Percentiles rank a stretch among this genome's conserved stretches.
Evolutionary conservation across 2,329 filamentous ascomycete genomes (phyloP).

Genomic region (Seiridium unicorne): DNA sequence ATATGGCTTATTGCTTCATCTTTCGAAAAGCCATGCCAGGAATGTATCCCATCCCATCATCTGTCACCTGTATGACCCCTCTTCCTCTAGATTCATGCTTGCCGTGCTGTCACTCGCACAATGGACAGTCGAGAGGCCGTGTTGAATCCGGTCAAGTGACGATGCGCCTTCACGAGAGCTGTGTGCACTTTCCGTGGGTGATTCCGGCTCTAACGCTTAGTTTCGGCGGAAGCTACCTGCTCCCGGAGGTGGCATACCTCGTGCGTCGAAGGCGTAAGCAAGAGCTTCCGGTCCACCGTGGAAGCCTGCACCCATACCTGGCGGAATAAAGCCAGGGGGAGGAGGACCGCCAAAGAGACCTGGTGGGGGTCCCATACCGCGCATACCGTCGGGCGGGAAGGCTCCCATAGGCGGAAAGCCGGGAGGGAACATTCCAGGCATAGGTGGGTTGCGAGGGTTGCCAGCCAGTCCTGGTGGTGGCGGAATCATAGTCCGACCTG

Average conservation of each 20-base stretch:
- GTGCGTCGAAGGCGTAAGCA: slow-evolving; percentile 53
- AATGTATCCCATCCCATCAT: too few relatives aligned
- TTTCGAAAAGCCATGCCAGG: too few relatives aligned
- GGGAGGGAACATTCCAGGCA: slow-evolving; percentile 61
- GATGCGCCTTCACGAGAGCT: neutral
- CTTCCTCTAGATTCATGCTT: too few relatives aligned
- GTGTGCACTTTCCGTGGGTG: neutral
- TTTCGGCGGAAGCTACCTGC: slow-evolving; percentile 35
- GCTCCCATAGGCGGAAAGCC: slow-evolving; percentile 51
- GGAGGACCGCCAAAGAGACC: slow-evolving; percentile 45
- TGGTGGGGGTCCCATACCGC: slow-evolving; percentile 52
- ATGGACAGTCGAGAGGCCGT: too few relatives aligned
- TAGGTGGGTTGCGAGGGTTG: slow-evolving; percentile 43
- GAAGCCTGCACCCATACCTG: slow-evolving; percentile 54
- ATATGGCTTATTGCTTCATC: neutral
- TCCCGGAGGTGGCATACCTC: slow-evolving; percentile 52
- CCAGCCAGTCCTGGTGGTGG: slow-evolving; percentile 59
- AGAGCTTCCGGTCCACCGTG: slow-evolving; percentile 48
- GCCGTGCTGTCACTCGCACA: too few relatives aligned
- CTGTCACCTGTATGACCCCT: too few relatives aligned
- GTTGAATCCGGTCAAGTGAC: too few relatives aligned
- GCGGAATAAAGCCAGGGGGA: slow-evolving; percentile 52
- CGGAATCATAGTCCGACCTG: slow-evolving; percentile 53
- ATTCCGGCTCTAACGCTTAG: neutral
- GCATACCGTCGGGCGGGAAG: slow-evolving; percentile 50